phyloP scores from a whole-genome alignment of 2,329 filamentous ascomycete species.

The Pseudogymnoascus sp. region DNA sequence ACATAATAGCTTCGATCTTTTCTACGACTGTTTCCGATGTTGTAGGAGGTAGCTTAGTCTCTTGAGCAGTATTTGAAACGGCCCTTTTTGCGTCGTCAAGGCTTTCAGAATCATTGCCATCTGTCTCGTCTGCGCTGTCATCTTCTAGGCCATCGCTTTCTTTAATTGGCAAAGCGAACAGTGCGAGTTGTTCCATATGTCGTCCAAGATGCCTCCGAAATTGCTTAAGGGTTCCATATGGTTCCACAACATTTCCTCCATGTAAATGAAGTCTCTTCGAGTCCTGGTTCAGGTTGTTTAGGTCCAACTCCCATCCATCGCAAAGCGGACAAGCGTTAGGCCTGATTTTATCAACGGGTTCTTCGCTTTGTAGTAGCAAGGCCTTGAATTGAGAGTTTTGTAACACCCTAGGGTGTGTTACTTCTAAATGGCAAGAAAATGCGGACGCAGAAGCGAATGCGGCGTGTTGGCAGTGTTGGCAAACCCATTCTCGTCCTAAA shows the following conservation, averaged over 20 bases:
- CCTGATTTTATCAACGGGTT: conserved; percentile 18
- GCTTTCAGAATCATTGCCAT: neutral
- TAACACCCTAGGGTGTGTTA: conserved; percentile 10
- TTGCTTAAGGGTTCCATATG: conserved; percentile 14
- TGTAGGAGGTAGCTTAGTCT: neutral
- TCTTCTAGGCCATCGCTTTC: conserved; percentile 2
- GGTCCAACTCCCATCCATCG: conserved; percentile 22
- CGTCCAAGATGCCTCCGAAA: conserved; percentile 20
- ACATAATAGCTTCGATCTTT: neutral
- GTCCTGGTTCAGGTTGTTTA: conserved; percentile 12
- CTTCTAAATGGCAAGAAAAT: conserved; percentile 15
- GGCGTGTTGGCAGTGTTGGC: conserved; percentile 16
- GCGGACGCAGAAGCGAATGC: conserved; percentile 10
- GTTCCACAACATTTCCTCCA: conserved; percentile 4
- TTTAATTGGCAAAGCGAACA: conserved; percentile 17
- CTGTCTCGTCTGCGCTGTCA: neutral
- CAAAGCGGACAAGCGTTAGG: conserved; percentile 25
- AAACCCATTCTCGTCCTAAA: conserved; percentile 21
- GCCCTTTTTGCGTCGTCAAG: neutral
- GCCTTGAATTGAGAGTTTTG: conserved; percentile 16
- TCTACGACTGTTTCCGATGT: neutral
- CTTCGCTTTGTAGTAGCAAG: conserved; percentile 19
- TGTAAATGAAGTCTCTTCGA: conserved; percentile 11
- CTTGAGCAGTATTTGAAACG: too few species aligned
- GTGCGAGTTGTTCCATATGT: conserved; percentile 23